Evolutionary conservation across 495 filamentous ascomycete genomes (phyloP), one percentile per base, ranked within the genome.

Genomic region (Symbiotaphrina buchneri): DNA sequence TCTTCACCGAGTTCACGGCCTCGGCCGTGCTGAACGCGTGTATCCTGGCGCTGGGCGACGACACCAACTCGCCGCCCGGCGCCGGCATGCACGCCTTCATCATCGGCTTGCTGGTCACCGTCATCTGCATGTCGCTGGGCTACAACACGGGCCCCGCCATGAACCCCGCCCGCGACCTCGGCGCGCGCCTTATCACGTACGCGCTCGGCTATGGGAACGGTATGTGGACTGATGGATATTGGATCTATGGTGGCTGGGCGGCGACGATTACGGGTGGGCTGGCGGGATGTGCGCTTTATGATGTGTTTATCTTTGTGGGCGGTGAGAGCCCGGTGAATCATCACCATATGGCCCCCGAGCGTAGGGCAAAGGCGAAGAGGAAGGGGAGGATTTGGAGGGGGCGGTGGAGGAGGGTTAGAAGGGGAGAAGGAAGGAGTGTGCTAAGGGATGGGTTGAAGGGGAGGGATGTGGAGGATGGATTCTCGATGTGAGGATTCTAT

Each of bases 41-140:
- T 1, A 46, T 68, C 6, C 46, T 67, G 4, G 64, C 62, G 5
- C 50, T 67, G 0, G 60, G 62, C 30, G 62, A 67, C 39, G 58
- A 65, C 35, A 54, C 54, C 17, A 65, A 68, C 30, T 54, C 60
- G 13, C 61, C 62, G 2, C 60, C 59, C 0, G 62, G 60, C 4
- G 56, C 59, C 4, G 63, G 62, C 28, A 64, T 65, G 61, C 44
- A 51, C 21, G 41, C 48, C 10, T 42, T 55, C 45, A 45, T 33
- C 28, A 40, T 40, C 27, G 38, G 28, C 10, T 23, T 40, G 4
- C 16, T 40, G 23, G 21, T 37, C 13, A 28, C 30, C 7, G 33
- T 28, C 10, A 17, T 35, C 18, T 16, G 13, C 7, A 38, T 32
- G 14, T 22, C 32, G 6, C 17, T 35, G 3, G 28, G 28, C 22